Evolutionary conservation across 345 rosid species (phyloP), one percentile per base, ranked within the genome.

Genomic region (Turnera subulata): DNA sequence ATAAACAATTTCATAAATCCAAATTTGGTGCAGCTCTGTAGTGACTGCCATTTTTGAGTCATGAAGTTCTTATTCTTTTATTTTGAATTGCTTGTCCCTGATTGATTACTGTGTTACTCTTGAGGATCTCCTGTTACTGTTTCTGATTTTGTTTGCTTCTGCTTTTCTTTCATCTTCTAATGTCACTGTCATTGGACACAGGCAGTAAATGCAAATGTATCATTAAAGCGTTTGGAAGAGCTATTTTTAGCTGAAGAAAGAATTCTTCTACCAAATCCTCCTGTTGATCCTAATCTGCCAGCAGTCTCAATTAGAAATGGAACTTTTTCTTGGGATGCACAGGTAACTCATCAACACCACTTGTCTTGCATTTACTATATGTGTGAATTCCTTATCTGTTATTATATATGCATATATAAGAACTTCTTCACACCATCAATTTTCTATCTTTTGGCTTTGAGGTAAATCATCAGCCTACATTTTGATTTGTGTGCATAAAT

Each of bases 191-290:
- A 18, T 67, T 61, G 58, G 23, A 55, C 76, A 93, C 76, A 93
- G 97, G 82, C 73, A 25, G 99, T 87, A 62, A 89, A 89, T 72
- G 99, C 99, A 55, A 85, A 87, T 76, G 99, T 93, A 52, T 93
- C 99, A 46, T 71, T 93, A 63, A 87, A 81, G 64, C 97, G 97
- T 62, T 61, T 93, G 76, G 99, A 93, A 82, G 99, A 89, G 66
- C 86, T 87, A 48, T 76, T 93, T 61, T 76, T 80, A 55, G 82
- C 90, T 25, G 99, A 93, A 60, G 99, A 93, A 78, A 84, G 97
- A 78, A 53, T 87, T 71, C 96, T 93, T 66, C 79, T 85, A 46
- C 99, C 92, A 17, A 93, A 93, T 67, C 95, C 96, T 58, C 96
- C 96, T 46, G 78, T 81, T 59, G 88, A 82, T 70, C 81, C 81